Evolutionary conservation across 2,329 filamentous ascomycete genomes (phyloP).

Genomic region (Cytospora schulzeri): DNA sequence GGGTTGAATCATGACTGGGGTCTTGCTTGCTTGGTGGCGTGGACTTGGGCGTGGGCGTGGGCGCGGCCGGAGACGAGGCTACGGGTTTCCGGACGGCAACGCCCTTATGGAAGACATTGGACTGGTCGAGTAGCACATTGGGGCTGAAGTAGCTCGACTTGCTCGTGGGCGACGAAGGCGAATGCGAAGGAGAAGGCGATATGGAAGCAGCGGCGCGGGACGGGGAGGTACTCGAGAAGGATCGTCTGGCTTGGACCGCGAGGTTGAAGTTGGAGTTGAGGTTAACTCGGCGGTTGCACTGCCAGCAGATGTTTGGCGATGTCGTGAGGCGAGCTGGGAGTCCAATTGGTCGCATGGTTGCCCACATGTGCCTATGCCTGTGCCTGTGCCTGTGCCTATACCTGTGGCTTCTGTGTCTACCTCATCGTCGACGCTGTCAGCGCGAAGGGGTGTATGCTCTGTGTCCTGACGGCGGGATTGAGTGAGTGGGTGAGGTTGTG

Average conservation of each 20-base stretch:
- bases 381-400: slow-evolving; percentile 5
- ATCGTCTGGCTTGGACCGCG: not conserved
- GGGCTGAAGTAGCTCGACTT: slow-evolving; percentile 40
- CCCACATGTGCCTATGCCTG: slow-evolving; percentile 9
- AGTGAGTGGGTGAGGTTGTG: no score
- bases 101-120: slow-evolving; percentile 31
- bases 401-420: slow-evolving; percentile 9
- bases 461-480: not conserved
- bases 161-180: slow-evolving; percentile 28
- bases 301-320: slow-evolving; percentile 31
- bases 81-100: slow-evolving; percentile 16
- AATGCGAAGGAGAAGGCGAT: slow-evolving; percentile 12
- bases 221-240: slow-evolving; percentile 32
- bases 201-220: slow-evolving; percentile 26
- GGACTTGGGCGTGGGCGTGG: not conserved
- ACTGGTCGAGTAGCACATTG: slow-evolving; percentile 37
- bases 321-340: slow-evolving; percentile 7
- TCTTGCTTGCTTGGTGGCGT: not conserved
- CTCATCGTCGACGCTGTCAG: slow-evolving; percentile 7
- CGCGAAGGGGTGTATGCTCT: not conserved
- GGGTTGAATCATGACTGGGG: slow-evolving; percentile 1
- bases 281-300: slow-evolving; percentile 31
- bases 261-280: not conserved
- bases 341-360: slow-evolving; percentile 25
- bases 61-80: slow-evolving; percentile 10